Conservation (phyloP, 257 asterid species). For the Galeopsis tetrahit region DNA sequence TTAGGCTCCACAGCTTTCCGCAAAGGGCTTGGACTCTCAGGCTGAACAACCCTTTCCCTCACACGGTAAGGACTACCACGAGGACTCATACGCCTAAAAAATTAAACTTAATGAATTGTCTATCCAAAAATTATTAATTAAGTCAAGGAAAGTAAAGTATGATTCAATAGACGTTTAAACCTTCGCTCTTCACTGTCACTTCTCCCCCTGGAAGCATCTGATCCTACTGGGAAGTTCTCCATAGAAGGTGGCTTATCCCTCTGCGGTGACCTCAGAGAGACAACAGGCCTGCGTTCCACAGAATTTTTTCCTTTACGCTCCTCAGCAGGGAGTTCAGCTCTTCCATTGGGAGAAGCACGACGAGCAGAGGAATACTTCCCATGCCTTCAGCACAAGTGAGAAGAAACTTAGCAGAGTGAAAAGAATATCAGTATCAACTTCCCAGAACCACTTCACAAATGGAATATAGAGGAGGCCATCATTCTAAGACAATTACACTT, state of each 20-base stretch:
- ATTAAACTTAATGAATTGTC: conserved; percentile 27
- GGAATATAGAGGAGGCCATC: conserved; percentile 17
- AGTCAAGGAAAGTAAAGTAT: conserved; percentile 30
- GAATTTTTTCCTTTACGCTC: conserved; percentile 41
- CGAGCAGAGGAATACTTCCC: conserved; percentile 60
- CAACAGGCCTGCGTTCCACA: conserved; percentile 47
- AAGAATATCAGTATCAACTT: conserved; percentile 19
- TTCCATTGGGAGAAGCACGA: conserved; percentile 48
- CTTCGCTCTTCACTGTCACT: conserved; percentile 54
- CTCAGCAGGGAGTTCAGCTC: conserved; percentile 40
- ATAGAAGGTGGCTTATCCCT: conserved; percentile 55
- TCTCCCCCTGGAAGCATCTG: conserved; percentile 55
- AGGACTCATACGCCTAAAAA: conserved; percentile 57
- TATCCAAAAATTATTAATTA: conserved; percentile 8
- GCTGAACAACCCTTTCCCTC: conserved; percentile 45
- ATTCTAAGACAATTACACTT: neutral
- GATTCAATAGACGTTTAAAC: conserved; percentile 34
- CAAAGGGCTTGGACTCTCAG: conserved; percentile 45
- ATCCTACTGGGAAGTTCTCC: conserved; percentile 47
- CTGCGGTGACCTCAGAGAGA: conserved; percentile 65
- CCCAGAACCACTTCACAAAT: neutral
- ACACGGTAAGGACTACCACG: conserved; percentile 41
- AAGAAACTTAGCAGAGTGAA: conserved; percentile 19
- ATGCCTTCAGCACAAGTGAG: conserved; percentile 44
- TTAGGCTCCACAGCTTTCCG: conserved; percentile 44